Percentiles rank a stretch among this genome's conserved stretches.
phyloP scores from a whole-genome alignment of 345 rosid species.

The Noccaea caerulescens region DNA sequence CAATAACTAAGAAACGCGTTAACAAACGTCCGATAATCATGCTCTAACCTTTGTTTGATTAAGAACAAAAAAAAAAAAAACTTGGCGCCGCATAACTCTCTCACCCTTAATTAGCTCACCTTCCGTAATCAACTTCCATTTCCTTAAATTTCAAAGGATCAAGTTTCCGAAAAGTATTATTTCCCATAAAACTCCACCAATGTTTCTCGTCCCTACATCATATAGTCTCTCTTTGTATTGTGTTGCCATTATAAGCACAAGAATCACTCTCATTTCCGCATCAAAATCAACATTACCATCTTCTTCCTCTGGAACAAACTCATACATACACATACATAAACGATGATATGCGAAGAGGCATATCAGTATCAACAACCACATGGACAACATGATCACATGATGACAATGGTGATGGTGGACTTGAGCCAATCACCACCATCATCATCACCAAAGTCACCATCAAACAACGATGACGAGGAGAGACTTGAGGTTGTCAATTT shows the following conservation, averaged over 20 bases:
- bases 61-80: background rate
- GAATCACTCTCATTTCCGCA: constrained; percentile 23
- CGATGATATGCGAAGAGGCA: constrained; percentile 40
- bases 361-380: constrained; percentile 40
- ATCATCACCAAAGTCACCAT: constrained; percentile 32
- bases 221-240: background rate
- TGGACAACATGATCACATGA: constrained; percentile 34
- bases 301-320: constrained; percentile 20
- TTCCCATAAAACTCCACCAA: constrained; percentile 19
- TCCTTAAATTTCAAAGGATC: background rate
- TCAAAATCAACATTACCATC: constrained; percentile 24
- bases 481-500: constrained; percentile 61
- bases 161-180: constrained; percentile 10
- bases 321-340: background rate
- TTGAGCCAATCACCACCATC: constrained; percentile 33
- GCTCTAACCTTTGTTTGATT: no score
- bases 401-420: constrained; percentile 42
- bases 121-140: background rate
- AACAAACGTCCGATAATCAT: no score
- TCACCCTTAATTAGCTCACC: constrained; percentile 29
- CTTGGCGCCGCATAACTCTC: constrained; percentile 35
- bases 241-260: constrained; percentile 22
- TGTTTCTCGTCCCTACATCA: constrained; percentile 28
- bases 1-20: no score
- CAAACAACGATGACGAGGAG: constrained; percentile 46